Conservation (phyloP, 768 basidiomycete genomes). For the Pleurotus cornucopiae region DNA sequence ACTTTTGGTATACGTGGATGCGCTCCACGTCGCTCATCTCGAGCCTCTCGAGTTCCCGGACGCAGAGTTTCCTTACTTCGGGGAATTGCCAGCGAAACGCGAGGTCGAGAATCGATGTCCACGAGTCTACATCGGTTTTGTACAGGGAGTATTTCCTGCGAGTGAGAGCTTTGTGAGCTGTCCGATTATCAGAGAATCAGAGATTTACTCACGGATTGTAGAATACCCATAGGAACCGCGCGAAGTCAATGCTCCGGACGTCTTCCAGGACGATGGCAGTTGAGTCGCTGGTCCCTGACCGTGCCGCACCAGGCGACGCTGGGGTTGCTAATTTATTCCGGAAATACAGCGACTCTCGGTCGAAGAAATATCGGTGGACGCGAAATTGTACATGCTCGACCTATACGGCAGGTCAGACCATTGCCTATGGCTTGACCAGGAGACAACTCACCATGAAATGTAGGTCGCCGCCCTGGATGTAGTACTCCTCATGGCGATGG, state of each 20-base stretch:
- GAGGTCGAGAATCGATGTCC: conserved; percentile 56
- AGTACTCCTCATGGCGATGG: conserved; percentile 35
- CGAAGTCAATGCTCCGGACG: conserved; percentile 33
- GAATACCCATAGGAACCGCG: conserved; percentile 51
- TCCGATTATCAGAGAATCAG: conserved; percentile 5
- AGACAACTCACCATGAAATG: conserved; percentile 42
- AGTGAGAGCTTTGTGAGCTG: background rate
- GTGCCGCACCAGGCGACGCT: conserved; percentile 26
- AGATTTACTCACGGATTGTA: conserved; percentile 41
- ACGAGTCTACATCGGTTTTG: conserved; percentile 42
- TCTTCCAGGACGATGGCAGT: conserved; percentile 42
- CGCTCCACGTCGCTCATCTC: conserved; percentile 28
- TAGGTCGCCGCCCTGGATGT: conserved; percentile 47
- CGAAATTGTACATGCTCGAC: conserved; percentile 49
- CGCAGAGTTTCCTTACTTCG: conserved; percentile 53
- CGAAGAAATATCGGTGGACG: conserved; percentile 54
- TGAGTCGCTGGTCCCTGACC: conserved; percentile 31
- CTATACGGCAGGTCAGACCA: conserved; percentile 27
- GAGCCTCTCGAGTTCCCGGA: conserved; percentile 51
- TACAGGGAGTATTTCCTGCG: conserved; percentile 57
- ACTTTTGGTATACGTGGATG: conserved; percentile 50
- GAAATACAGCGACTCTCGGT: conserved; percentile 45
- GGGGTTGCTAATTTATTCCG: conserved; percentile 26
- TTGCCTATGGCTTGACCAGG: conserved; percentile 25
- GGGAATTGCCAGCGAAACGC: conserved; percentile 54